Conservation (phyloP, 495 filamentous ascomycete species). For the Aspergillus sparsus region DNA sequence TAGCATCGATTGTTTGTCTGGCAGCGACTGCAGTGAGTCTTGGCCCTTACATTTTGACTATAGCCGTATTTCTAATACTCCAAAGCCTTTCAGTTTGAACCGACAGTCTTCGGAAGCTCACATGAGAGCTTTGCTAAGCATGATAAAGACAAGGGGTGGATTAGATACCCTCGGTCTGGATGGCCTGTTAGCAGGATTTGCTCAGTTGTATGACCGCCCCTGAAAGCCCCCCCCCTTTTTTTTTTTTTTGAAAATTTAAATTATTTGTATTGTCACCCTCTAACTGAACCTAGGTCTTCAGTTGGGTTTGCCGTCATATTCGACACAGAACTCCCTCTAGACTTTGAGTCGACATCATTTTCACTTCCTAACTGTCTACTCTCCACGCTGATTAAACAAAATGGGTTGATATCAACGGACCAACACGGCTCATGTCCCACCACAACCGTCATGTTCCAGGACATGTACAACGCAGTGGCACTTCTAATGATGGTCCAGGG, state of each 20-base stretch:
- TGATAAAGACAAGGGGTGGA: background rate
- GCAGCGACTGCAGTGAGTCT: background rate
- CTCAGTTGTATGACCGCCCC: constrained; percentile 1
- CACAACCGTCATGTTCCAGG: constrained; percentile 1
- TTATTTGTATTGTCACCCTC: background rate
- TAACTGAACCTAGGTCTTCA: background rate
- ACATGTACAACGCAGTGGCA: background rate
- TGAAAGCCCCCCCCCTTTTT: background rate
- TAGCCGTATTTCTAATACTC: background rate
- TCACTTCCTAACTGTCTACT: background rate
- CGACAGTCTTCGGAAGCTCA: background rate
- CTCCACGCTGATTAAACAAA: background rate
- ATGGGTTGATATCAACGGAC: background rate
- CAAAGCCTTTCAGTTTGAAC: background rate
- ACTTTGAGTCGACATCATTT: background rate
- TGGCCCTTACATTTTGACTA: background rate
- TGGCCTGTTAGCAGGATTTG: background rate
- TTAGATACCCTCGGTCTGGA: background rate
- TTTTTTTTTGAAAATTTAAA: too few relatives aligned
- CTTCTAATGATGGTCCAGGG: background rate
- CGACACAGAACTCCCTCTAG: background rate
- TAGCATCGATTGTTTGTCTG: background rate
- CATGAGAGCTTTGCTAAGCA: background rate
- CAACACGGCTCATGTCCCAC: background rate
- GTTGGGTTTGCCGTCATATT: background rate